A percentile compares a stretch with the other conserved stretches of the same genome.
phyloP scores from a whole-genome alignment of 2,329 filamentous ascomycete genomes.

The Alternaria dauci region DNA sequence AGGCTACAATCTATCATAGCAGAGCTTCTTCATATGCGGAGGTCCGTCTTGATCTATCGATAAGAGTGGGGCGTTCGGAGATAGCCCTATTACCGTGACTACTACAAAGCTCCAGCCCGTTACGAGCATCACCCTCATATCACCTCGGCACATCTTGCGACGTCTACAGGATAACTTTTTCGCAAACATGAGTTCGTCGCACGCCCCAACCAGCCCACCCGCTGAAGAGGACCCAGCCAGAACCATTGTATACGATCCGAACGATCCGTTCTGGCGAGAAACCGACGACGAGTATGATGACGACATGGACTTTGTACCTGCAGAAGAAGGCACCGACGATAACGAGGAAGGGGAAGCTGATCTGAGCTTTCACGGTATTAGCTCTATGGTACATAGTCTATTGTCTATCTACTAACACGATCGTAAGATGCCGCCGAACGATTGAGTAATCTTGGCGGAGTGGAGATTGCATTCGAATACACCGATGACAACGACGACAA shows the following conservation, averaged over 20 bases:
- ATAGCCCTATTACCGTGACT: conserved; percentile 16
- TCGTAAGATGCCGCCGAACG: conserved; percentile 53
- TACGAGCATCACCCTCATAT: conserved; percentile 11
- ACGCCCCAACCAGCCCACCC: conserved; percentile 32
- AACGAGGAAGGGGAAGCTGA: conserved; percentile 52
- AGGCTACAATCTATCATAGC: neutral
- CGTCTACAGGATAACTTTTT: conserved; percentile 2
- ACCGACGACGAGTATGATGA: conserved; percentile 49
- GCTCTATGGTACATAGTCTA: neutral
- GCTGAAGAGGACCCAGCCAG: conserved; percentile 37
- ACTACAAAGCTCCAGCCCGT: conserved; percentile 15
- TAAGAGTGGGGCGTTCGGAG: conserved; percentile 18
- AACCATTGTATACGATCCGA: conserved; percentile 44
- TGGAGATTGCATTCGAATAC: conserved; percentile 54
- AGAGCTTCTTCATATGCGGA: neutral
- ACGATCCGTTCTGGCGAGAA: conserved; percentile 46
- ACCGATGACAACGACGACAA: conserved; percentile 51
- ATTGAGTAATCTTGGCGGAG: conserved; percentile 52
- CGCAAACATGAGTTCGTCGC: conserved; percentile 38
- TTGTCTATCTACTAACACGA: conserved; percentile 7
- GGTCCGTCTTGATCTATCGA: conserved; percentile 11
- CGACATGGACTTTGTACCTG: conserved; percentile 62
- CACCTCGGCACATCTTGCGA: conserved; percentile 14
- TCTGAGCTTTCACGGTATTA: conserved; percentile 47
- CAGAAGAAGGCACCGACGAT: conserved; percentile 52